Evolutionary conservation across 108 stramenopile genomes (phyloP), one percentile per base, ranked within the genome.

Genomic region (Discostella stelligeroides): DNA sequence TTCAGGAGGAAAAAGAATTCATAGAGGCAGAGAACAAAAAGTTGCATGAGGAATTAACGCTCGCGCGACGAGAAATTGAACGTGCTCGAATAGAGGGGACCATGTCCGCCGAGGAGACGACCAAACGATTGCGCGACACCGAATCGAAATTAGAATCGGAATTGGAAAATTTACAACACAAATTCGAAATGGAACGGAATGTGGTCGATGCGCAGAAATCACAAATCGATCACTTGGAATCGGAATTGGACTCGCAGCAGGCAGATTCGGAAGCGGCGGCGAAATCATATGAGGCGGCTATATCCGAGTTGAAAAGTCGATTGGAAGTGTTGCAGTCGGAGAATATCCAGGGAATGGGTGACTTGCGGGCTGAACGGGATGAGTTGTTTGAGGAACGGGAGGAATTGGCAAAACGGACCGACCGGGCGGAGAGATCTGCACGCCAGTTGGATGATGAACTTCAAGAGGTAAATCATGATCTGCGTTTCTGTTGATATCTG

Each of bases 181-280:
- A 72, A 39, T 79, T 70, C 41, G 63, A 67, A 9, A 48, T 62
- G 7, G 77, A 79, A 56, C 42, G 69, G 17, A 70, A 54, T 55
- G 45, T 67, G 12, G 77, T 72, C 15, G 77, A 79, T 41, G 50
- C 50, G 24, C 70, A 70, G 39, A 72, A 79, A 50, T 11, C 64
- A 4, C 53, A 72, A 20, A 71, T 67, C 23, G 77, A 79, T 28
- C 42, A 62, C 14, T 30, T 79, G 6, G 56, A 58, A 40, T 45
- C 49, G 28, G 70, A 79, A 49, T 43, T 79, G 42, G 70, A 67
- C 38, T 53, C 49, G 21, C 60, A 55, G 17, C 60, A 56, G 54
- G 70, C 71, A 28, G 77, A 79, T 61, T 46, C 70, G 21, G 70
- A 79, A 42, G 70, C 70, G 15, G 77, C 77, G 9, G 77, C 77